Percentiles rank a stretch among this genome's conserved stretches.
Evolutionary conservation across 2,329 filamentous ascomycete species (phyloP).

Genomic region (Arthrinium phaeospermum): DNA sequence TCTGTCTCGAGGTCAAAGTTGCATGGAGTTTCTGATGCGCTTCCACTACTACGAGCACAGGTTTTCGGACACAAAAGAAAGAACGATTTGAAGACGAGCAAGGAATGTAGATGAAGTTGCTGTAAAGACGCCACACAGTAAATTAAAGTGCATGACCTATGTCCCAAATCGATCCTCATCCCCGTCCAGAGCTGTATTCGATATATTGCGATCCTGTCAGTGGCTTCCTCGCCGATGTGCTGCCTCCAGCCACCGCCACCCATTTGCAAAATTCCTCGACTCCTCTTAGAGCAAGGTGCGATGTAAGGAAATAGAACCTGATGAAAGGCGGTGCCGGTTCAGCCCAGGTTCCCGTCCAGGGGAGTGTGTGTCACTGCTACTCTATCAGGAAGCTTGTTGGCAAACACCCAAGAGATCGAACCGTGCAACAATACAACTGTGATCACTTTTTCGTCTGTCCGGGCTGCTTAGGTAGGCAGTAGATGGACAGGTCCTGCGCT

Average conservation of each 20-base stretch:
- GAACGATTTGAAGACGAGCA: background rate
- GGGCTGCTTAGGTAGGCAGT: background rate
- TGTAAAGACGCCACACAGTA: background rate
- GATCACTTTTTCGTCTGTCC: background rate
- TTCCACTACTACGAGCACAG: background rate
- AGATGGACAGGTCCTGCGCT: background rate
- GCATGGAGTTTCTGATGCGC: background rate
- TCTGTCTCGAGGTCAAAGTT: background rate
- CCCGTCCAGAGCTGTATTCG: background rate
- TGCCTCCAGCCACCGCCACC: background rate
- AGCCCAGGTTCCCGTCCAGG: background rate
- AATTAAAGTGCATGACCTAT: background rate
- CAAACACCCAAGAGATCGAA: conserved; percentile 2
- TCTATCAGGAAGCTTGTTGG: background rate
- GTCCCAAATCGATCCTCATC: background rate
- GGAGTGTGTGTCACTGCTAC: background rate
- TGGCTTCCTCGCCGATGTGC: background rate
- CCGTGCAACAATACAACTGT: background rate
- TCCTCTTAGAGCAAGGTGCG: background rate
- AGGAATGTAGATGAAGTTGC: background rate
- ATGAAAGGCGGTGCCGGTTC: background rate
- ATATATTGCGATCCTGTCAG: background rate
- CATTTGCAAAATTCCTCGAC: too few species aligned
- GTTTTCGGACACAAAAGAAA: background rate
- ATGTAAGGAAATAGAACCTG: background rate